Evolutionary conservation across 495 filamentous ascomycete species (phyloP).

Genomic region (Podospora tetraspora): DNA sequence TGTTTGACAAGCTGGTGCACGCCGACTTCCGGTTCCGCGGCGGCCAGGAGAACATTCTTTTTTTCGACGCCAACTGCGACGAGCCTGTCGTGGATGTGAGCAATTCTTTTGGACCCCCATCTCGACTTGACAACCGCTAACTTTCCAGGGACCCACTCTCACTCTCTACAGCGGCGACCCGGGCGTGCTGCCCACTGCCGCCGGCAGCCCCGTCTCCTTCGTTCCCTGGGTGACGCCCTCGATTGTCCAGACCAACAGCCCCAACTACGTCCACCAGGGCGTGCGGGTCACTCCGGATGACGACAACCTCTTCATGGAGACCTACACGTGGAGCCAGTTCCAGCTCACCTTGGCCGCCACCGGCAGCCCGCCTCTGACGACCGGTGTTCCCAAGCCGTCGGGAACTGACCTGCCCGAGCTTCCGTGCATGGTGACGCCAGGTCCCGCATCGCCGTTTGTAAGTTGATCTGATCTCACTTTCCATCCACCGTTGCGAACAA

Average conservation of each 20-base stretch:
- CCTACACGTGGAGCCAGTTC: slow-evolving; percentile 3
- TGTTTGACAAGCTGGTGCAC: neutral
- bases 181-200: neutral
- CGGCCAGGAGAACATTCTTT: neutral
- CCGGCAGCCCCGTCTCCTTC: neutral
- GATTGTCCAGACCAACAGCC: neutral
- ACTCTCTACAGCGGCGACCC: neutral
- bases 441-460: neutral
- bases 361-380: slow-evolving; percentile 3
- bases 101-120: neutral
- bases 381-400: slow-evolving; percentile 2
- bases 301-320: slow-evolving; percentile 2
- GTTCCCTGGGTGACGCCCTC: neutral
- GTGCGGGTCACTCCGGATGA: neutral
- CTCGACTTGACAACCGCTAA: neutral
- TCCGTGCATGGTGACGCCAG: slow-evolving; percentile 4
- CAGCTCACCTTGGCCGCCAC: neutral
- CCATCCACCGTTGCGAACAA: no score
- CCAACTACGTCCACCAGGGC: neutral
- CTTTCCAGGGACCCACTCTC: neutral
- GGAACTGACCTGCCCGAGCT: slow-evolving; percentile 5
- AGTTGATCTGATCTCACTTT: neutral
- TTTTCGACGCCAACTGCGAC: neutral
- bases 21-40: neutral
- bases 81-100: neutral